These are phyloP conservation scores for Sphagnum tenellum DNA, from an alignment of 225 moss, liverwort and hornwort species.

Conservation along the genomic window DNA sequence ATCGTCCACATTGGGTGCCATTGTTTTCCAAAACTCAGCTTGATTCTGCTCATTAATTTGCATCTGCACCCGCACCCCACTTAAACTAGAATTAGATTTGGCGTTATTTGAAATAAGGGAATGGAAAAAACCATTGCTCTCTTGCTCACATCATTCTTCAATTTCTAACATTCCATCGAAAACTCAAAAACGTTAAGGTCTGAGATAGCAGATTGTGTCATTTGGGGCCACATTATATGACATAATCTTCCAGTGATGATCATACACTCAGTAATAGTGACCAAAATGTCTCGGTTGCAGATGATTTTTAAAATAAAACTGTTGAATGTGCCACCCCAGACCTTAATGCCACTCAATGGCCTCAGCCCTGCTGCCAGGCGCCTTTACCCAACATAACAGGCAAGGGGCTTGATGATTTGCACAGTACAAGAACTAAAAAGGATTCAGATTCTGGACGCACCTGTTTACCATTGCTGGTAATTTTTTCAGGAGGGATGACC, in stretches of 20 bases:
- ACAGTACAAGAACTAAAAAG: no score
- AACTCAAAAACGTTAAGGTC: background rate
- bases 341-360: no score
- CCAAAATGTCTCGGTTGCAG: no score
- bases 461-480: constrained; percentile 32
- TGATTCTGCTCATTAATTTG: constrained; percentile 48
- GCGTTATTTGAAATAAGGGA: constrained; percentile 4
- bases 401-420: no score
- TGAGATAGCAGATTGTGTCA: no score
- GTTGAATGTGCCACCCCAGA: no score
- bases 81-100: background rate
- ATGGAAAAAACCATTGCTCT: background rate
- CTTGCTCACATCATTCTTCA: background rate
- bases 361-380: no score
- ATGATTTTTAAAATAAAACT: no score
- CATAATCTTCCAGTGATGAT: no score
- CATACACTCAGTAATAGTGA: no score
- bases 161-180: background rate
- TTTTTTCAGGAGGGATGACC: constrained; percentile 22
- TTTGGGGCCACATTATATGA: no score
- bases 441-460: constrained; percentile 1
- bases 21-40: constrained; percentile 42
- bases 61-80: background rate
- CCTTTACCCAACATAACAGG: no score
- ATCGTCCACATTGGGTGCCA: constrained; percentile 89